Conservation (phyloP, 257 asterid genomes). For the Handroanthus guayacan region DNA sequence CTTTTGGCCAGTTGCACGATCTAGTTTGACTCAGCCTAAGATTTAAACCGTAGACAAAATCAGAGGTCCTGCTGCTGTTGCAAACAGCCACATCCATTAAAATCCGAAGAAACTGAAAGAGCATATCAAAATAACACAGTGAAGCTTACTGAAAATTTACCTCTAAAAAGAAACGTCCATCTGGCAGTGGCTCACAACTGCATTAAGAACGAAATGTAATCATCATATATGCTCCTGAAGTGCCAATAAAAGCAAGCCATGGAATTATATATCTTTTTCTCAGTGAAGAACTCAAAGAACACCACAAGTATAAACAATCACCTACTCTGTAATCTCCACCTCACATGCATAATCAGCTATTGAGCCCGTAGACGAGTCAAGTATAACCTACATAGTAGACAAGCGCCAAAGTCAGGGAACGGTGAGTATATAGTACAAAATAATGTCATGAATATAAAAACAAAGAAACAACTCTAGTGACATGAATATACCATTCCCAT, state of each 20-base stretch:
- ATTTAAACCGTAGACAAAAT: conserved; percentile 14
- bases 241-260: conserved; percentile 31
- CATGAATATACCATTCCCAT: conserved; percentile 89
- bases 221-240: conserved; percentile 38
- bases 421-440: conserved; percentile 32
- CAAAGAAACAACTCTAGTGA: conserved; percentile 12
- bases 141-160: conserved; percentile 46
- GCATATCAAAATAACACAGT: conserved; percentile 6
- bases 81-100: conserved; percentile 22
- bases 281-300: conserved; percentile 7
- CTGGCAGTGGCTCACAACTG: conserved; percentile 99
- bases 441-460: conserved; percentile 2
- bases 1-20: not conserved
- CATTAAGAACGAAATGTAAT: conserved; percentile 47
- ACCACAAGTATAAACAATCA: conserved; percentile 31
- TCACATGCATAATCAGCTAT: conserved; percentile 94
- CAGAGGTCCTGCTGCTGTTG: not conserved
- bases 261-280: not conserved
- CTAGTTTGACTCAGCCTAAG: conserved; percentile 15
- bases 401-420: conserved; percentile 32
- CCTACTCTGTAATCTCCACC: conserved; percentile 97
- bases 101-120: conserved; percentile 16
- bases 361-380: conserved; percentile 74
- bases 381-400: conserved; percentile 63
- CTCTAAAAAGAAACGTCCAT: conserved; percentile 98